These are phyloP conservation scores for Peronosclerospora sorghi DNA, from an alignment of 352 stramenopile genomes.

Conservation along the genomic window DNA sequence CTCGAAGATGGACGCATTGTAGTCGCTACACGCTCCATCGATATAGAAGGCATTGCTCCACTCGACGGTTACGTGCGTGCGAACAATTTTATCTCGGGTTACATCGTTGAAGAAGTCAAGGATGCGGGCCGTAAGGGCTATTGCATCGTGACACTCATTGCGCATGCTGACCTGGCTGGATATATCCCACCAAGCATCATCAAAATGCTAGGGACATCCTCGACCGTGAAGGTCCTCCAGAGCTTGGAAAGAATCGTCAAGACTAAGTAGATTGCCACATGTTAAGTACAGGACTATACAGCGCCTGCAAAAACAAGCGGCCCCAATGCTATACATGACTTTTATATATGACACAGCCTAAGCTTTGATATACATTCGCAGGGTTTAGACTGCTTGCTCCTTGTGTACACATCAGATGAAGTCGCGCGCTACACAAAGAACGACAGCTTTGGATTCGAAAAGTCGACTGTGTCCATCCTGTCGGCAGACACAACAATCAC, in stretches of 20 bases:
- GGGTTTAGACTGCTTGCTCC: not conserved
- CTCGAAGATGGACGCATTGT: slow-evolving; percentile 41
- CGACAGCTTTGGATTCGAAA: slow-evolving; percentile 28
- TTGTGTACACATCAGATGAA: slow-evolving; percentile 5
- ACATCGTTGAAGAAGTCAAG: slow-evolving; percentile 58
- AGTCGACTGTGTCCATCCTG: slow-evolving; percentile 32
- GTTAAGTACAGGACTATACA: slow-evolving; percentile 6
- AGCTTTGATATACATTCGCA: slow-evolving; percentile 21
- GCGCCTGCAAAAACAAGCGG: no score
- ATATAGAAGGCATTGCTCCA: slow-evolving; percentile 29
- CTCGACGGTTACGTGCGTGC: slow-evolving; percentile 57
- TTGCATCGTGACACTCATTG: slow-evolving; percentile 65
- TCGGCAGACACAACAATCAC: slow-evolving; percentile 32
- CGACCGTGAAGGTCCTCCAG: slow-evolving; percentile 70
- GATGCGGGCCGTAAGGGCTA: slow-evolving; percentile 32
- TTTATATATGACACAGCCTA: no score
- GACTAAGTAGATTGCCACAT: slow-evolving; percentile 16
- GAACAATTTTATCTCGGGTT: slow-evolving; percentile 61
- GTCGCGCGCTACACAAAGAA: slow-evolving; percentile 28
- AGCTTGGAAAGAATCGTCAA: slow-evolving; percentile 49
- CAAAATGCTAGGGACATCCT: slow-evolving; percentile 78
- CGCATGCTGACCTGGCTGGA: slow-evolving; percentile 64
- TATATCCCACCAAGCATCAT: slow-evolving; percentile 71
- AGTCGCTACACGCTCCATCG: slow-evolving; percentile 59
- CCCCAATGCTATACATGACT: not conserved